These are phyloP conservation scores for Astragalus glycyphyllos DNA, from an alignment of 306 rosid species.

Conservation along the genomic window DNA sequence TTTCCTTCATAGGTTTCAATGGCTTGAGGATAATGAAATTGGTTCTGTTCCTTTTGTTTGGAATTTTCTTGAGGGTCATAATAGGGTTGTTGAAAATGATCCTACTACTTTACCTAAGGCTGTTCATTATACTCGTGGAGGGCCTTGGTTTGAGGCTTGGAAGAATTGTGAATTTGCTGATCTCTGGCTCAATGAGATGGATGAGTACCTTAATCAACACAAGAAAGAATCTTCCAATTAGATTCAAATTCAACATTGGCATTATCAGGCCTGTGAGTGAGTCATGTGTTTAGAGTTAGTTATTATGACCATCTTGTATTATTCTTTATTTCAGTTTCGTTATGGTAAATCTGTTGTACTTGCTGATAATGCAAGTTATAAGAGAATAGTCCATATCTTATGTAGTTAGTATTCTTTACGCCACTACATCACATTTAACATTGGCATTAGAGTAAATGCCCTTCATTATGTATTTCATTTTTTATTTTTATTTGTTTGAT, in stretches of 20 bases:
- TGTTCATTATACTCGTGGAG: slow-evolving; percentile 76
- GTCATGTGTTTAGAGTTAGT: not conserved
- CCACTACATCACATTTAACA: slow-evolving; percentile 8
- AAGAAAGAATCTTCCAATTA: slow-evolving; percentile 45
- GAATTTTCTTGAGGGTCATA: slow-evolving; percentile 81
- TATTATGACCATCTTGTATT: slow-evolving; percentile 10
- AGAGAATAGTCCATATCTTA: slow-evolving; percentile 29
- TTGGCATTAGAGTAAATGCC: slow-evolving; percentile 47
- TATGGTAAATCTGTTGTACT: slow-evolving; percentile 18
- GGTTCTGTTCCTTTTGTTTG: slow-evolving; percentile 75
- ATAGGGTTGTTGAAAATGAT: slow-evolving; percentile 58
- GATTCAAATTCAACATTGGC: not conserved
- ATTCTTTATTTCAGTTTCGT: slow-evolving; percentile 46
- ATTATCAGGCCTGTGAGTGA: too few relatives aligned
- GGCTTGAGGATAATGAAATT: slow-evolving; percentile 75
- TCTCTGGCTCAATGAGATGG: slow-evolving; percentile 68
- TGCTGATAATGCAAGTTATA: slow-evolving; percentile 31
- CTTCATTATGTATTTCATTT: slow-evolving; percentile 36
- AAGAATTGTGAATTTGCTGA: slow-evolving; percentile 76
- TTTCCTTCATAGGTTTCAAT: slow-evolving; percentile 74
- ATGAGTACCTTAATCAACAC: slow-evolving; percentile 51
- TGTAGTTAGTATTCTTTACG: slow-evolving; percentile 34
- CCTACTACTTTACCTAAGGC: slow-evolving; percentile 63
- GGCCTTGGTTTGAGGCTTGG: slow-evolving; percentile 86
- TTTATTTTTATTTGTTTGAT: slow-evolving; percentile 44